A percentile compares a stretch with the other conserved stretches of the same genome.
Evolutionary conservation across 2,329 filamentous ascomycete genomes (phyloP).

Genomic region (Penicillium sp.): DNA sequence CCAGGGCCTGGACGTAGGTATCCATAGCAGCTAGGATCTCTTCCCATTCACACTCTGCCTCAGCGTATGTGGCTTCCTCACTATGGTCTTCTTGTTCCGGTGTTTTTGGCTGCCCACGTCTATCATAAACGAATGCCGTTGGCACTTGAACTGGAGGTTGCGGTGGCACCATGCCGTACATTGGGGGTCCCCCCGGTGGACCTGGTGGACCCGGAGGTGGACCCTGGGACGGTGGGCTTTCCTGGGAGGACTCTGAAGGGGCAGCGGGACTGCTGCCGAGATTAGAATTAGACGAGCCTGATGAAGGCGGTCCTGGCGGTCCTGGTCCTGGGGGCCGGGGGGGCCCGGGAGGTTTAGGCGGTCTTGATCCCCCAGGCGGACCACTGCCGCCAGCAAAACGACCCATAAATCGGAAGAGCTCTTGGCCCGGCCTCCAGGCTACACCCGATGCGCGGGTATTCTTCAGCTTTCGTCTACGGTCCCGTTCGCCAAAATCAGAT

Average conservation of each 20-base stretch:
- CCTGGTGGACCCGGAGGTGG: background rate
- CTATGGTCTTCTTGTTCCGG: conserved; percentile 53
- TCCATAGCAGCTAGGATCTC: conserved; percentile 44
- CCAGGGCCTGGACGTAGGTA: conserved; percentile 58
- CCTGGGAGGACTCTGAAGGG: conserved; percentile 14
- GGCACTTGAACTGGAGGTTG: conserved; percentile 45
- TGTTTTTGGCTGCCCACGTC: conserved; percentile 11
- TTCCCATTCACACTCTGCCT: conserved; percentile 77
- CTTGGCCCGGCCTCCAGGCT: conserved; percentile 55
- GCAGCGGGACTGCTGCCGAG: background rate
- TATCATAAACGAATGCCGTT: conserved; percentile 54
- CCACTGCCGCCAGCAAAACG: conserved; percentile 25
- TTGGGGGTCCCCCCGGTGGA: conserved; percentile 35
- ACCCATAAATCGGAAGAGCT: conserved; percentile 44
- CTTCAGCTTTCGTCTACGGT: conserved; percentile 74
- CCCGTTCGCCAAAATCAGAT: conserved; percentile 73
- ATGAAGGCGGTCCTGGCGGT: conserved; percentile 3
- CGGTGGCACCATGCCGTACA: conserved; percentile 52
- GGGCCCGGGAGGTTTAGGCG: conserved; percentile 11
- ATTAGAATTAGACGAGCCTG: conserved; percentile 1
- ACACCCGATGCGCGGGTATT: conserved; percentile 61
- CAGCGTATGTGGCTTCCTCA: conserved; percentile 63
- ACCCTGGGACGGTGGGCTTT: conserved; percentile 6
- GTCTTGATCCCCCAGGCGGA: conserved; percentile 10
- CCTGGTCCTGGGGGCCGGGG: conserved; percentile 6